Evolutionary conservation across 2,329 filamentous ascomycete genomes (phyloP), one percentile per base, ranked within the genome.

Genomic region (Colletotrichum shisoi): DNA sequence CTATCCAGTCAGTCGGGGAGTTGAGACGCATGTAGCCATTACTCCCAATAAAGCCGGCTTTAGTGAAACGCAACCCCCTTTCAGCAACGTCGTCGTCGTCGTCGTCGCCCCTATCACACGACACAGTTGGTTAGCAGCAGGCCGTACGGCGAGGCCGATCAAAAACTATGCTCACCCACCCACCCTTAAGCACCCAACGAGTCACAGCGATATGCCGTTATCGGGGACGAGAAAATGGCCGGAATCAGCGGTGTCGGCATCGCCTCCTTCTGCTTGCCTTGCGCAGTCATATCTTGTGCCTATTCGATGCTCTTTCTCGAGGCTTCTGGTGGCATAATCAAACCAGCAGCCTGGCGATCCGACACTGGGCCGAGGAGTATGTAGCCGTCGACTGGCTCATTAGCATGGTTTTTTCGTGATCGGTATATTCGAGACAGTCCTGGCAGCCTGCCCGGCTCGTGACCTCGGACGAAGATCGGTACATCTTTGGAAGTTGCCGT

Each of bases 301-400:
- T 81, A 72, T 1, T 79, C 76, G 9, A 89, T 72, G 60, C 77
- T 80, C 52, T 75, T 76, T 12, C 83, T 78, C 67, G 85, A 78
- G 5, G 81, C 77, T 3, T 57, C 63, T 1, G 8, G 24, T 4
- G 80, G 72, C 62, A 87, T 78, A 4, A 84, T 73, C 4, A 79
- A 73, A 2, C 77, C 77, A 11, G 91, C 73, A 0, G 84, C 85
- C 75, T 96, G 90, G 24, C 92, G 84, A 75, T 96, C 93, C 2
- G 87, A 92, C 2, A 94, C 88, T 0, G 91, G 89, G 0, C 89
- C 92, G 76, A 96, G 93, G 60, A 96, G 79, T 42, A 96, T 89
- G 56, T 88, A 89, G 40, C 90, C 93, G 66, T 94, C 87, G 1
- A 96, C 79, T 0, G 86, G 84, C 3, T 11, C 44, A 37, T 21